These are phyloP conservation scores for Fonsecaea monophora DNA, from an alignment of 2,329 filamentous ascomycete species.

Conservation along the genomic window DNA sequence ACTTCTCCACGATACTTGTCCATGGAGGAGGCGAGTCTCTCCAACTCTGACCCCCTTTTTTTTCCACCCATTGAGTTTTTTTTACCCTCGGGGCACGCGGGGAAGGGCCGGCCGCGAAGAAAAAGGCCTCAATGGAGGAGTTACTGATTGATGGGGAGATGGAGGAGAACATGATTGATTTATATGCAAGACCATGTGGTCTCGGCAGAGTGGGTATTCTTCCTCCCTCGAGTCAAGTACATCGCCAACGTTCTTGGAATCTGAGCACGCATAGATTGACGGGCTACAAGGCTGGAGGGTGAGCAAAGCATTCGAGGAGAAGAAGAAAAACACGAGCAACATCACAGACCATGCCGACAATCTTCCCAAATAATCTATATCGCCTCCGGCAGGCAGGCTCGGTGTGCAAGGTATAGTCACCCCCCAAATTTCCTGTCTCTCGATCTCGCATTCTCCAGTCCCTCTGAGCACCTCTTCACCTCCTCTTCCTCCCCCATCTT, in stretches of 20 bases:
- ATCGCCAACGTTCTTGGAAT: no score
- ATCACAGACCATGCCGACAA: slow-evolving; percentile 11
- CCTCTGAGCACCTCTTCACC: no score
- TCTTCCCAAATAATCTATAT: slow-evolving; percentile 22
- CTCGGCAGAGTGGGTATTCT: neutral
- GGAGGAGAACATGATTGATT: no score
- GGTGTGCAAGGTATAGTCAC: slow-evolving; percentile 18
- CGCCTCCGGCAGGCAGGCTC: slow-evolving; percentile 9
- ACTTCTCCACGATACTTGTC: neutral
- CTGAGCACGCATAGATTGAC: no score
- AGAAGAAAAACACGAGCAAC: neutral
- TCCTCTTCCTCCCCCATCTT: neutral
- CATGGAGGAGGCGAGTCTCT: neutral
- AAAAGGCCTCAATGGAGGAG: neutral
- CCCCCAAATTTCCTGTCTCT: neutral
- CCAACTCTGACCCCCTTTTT: neutral
- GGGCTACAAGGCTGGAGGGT: no score
- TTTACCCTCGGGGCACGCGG: neutral
- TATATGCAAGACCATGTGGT: neutral
- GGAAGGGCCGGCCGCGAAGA: neutral
- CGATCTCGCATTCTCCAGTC: neutral
- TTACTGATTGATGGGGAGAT: neutral
- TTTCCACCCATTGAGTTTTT: neutral
- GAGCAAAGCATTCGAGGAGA: neutral
- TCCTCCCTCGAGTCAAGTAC: no score